Conservation (phyloP, 345 rosid genomes). For the Rhizophora apiculata region DNA sequence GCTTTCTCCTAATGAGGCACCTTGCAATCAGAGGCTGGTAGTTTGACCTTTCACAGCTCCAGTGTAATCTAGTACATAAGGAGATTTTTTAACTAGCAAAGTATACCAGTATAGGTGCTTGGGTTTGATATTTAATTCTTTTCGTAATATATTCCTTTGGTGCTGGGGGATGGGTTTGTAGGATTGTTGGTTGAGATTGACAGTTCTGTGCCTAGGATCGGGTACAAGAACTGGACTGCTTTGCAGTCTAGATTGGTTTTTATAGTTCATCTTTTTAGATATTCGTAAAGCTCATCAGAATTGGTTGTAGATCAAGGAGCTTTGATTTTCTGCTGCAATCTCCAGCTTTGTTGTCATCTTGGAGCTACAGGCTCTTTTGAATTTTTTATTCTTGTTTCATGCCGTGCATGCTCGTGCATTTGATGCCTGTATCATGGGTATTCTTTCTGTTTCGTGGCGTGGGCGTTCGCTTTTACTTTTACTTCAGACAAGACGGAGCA, state of each 20-base stretch:
- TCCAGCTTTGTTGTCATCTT: too few species aligned
- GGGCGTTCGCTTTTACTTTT: too few species aligned
- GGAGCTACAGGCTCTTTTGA: too few species aligned
- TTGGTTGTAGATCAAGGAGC: slow-evolving; percentile 7
- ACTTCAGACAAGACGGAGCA: too few species aligned
- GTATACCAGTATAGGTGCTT: slow-evolving; percentile 36
- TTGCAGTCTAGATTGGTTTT: slow-evolving; percentile 20
- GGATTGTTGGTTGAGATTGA: slow-evolving; percentile 19
- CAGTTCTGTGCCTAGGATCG: slow-evolving; percentile 9
- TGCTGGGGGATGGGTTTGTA: slow-evolving; percentile 23
- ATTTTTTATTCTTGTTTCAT: too few species aligned
- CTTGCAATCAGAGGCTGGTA: slow-evolving; percentile 20
- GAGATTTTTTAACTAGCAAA: slow-evolving; percentile 41
- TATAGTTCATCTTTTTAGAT: not conserved
- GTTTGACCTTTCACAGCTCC: slow-evolving; percentile 32
- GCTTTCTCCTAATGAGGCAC: slow-evolving; percentile 18
- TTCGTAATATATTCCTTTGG: not conserved
- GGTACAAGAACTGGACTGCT: slow-evolving; percentile 20
- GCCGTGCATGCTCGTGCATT: too few species aligned
- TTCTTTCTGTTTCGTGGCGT: too few species aligned
- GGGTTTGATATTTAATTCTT: slow-evolving; percentile 20
- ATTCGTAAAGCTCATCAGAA: too few species aligned
- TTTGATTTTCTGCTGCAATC: too few species aligned
- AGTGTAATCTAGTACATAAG: slow-evolving; percentile 49
- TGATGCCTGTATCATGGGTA: too few species aligned